These are phyloP conservation scores for Helianthus tuberosus DNA, from an alignment of 129 eudicot genomes.

Conservation along the genomic window DNA sequence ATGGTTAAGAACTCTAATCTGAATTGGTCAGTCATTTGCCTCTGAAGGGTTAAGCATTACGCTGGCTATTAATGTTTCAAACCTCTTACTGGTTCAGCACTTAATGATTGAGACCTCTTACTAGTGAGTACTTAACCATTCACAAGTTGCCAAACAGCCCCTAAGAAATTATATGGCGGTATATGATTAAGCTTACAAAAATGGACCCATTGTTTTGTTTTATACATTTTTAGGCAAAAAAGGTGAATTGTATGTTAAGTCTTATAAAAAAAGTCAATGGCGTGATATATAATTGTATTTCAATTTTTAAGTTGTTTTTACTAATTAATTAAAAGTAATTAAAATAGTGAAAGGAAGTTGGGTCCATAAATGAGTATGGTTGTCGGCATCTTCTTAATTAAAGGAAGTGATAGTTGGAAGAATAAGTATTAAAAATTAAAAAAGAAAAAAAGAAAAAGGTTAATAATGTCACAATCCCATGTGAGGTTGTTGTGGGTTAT, in stretches of 20 bases:
- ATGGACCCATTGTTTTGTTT: neutral
- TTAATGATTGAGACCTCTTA: too few relatives aligned
- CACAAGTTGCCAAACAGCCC: too few relatives aligned
- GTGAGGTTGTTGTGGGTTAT: slow-evolving; percentile 38
- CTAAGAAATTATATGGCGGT: neutral
- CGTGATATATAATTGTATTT: neutral
- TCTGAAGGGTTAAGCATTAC: too few relatives aligned
- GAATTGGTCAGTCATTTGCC: too few relatives aligned
- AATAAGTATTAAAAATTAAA: neutral
- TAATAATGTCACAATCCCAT: slow-evolving; percentile 35
- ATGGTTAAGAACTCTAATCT: too few relatives aligned
- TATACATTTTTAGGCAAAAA: neutral
- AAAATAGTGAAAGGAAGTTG: neutral
- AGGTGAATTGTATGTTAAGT: slow-evolving; percentile 3
- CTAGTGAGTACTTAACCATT: too few relatives aligned
- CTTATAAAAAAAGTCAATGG: neutral
- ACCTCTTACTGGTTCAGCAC: too few relatives aligned
- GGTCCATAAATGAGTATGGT: slow-evolving; percentile 17
- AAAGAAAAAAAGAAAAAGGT: slow-evolving; percentile 3
- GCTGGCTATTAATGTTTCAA: too few relatives aligned
- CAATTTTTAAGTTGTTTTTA: neutral
- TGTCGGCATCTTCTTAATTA: slow-evolving; percentile 21
- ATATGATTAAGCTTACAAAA: neutral
- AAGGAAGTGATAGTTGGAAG: slow-evolving; percentile 24
- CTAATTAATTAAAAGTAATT: neutral